These are phyloP conservation scores for Rhexocercosporidium sp. DNA, from an alignment of 2,329 filamentous ascomycete species.

Conservation along the genomic window DNA sequence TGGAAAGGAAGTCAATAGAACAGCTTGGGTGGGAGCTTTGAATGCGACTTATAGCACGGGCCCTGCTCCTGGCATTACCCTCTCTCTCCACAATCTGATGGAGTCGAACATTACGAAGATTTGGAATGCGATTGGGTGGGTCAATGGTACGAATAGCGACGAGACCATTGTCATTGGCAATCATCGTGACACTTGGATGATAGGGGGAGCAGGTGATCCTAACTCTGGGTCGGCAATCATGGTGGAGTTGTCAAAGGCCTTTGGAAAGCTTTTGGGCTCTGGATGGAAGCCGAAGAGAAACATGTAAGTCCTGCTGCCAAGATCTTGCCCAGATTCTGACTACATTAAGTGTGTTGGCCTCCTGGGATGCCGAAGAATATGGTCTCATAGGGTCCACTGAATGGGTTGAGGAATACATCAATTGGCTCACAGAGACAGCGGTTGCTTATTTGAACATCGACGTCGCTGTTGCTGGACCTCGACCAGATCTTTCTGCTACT, in stretches of 20 bases:
- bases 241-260: conserved; percentile 75
- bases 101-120: conserved; percentile 65
- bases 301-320: conserved; percentile 48
- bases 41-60: conserved; percentile 39
- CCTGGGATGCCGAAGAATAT: conserved; percentile 75
- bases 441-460: conserved; percentile 36
- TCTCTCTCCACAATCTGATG: conserved; percentile 43
- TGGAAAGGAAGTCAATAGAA: conserved; percentile 62
- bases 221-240: conserved; percentile 78
- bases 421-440: conserved; percentile 65
- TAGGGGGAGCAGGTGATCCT: conserved; percentile 75
- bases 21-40: conserved; percentile 58
- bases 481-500: not conserved
- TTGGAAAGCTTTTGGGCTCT: conserved; percentile 68
- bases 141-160: conserved; percentile 82
- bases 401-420: conserved; percentile 80
- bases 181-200: conserved; percentile 84
- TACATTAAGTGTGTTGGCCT: conserved; percentile 63
- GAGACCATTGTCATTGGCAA: conserved; percentile 87
- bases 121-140: conserved; percentile 88
- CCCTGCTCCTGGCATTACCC: conserved; percentile 31
- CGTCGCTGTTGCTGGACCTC: conserved; percentile 18
- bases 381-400: conserved; percentile 79
- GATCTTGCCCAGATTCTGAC: not conserved
- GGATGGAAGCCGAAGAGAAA: conserved; percentile 85